Conservation (phyloP, 2,329 filamentous ascomycete genomes). For the Talaromyces sp. region DNA sequence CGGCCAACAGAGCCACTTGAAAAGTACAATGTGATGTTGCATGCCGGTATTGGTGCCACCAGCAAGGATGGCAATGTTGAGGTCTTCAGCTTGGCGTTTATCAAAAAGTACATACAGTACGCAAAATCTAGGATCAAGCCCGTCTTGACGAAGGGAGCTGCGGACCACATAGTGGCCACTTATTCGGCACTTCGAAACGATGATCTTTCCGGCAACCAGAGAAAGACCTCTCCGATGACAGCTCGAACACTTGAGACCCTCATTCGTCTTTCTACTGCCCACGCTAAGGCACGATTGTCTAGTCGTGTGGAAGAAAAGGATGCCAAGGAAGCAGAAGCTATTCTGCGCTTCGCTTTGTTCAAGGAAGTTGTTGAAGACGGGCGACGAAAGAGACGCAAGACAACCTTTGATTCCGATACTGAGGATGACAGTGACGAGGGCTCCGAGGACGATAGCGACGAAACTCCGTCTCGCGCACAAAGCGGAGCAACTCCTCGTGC, state of each 20-base stretch:
- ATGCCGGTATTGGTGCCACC: slow-evolving; percentile 79
- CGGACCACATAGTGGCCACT: slow-evolving; percentile 82
- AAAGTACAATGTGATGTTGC: slow-evolving; percentile 93
- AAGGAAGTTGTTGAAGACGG: slow-evolving; percentile 82
- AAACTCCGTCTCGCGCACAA: slow-evolving; percentile 19
- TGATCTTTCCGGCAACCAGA: slow-evolving; percentile 88
- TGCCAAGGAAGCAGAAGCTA: slow-evolving; percentile 78
- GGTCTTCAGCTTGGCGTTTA: slow-evolving; percentile 91
- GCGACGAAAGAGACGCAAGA: slow-evolving; percentile 77
- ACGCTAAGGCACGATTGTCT: slow-evolving; percentile 87
- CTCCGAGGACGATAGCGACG: slow-evolving; percentile 23
- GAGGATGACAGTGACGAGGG: slow-evolving; percentile 46
- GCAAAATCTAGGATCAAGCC: slow-evolving; percentile 90
- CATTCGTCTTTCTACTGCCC: slow-evolving; percentile 94
- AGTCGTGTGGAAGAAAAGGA: slow-evolving; percentile 85
- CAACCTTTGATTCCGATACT: slow-evolving; percentile 58
- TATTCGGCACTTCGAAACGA: slow-evolving; percentile 94
- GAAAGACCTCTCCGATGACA: slow-evolving; percentile 90
- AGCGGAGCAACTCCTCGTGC: slow-evolving; percentile 26
- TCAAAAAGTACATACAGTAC: slow-evolving; percentile 99
- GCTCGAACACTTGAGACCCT: slow-evolving; percentile 95
- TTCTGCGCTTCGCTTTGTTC: slow-evolving; percentile 91
- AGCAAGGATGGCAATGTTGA: slow-evolving; percentile 72
- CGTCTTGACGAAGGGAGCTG: slow-evolving; percentile 81
- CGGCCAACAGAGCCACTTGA: slow-evolving; percentile 84